Evolutionary conservation across 2,329 filamentous ascomycete species (phyloP).

Genomic region (Monilinia polystroma): DNA sequence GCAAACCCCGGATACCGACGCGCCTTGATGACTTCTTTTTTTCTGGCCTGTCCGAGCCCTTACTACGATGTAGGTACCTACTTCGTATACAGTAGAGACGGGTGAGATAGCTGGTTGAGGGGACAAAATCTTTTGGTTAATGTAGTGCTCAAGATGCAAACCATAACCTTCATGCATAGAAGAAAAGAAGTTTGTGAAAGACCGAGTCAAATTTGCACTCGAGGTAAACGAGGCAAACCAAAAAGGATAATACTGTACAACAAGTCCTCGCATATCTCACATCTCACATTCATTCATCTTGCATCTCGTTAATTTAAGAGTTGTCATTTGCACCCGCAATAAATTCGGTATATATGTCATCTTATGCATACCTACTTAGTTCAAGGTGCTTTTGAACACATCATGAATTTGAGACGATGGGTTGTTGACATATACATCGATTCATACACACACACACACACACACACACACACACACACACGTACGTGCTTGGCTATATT

Average conservation of each 20-base stretch:
- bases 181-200: not conserved
- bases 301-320: not conserved
- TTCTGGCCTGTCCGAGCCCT: not conserved
- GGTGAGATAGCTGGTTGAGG: not conserved
- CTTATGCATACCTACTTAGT: not conserved
- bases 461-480: too few species aligned
- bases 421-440: too few species aligned
- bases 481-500: too few species aligned
- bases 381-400: not conserved
- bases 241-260: not conserved
- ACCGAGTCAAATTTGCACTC: not conserved
- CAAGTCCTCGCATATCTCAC: not conserved
- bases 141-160: not conserved
- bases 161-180: not conserved
- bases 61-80: not conserved
- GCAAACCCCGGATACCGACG: conserved; percentile 19
- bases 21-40: conserved; percentile 4
- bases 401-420: not conserved
- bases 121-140: not conserved
- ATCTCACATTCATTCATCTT: not conserved
- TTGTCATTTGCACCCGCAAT: not conserved
- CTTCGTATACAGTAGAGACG: not conserved
- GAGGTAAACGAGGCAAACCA: not conserved
- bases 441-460: too few species aligned
- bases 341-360: not conserved